These are phyloP conservation scores for Fragaria ananassa DNA, from an alignment of 306 rosid species.

Conservation along the genomic window DNA sequence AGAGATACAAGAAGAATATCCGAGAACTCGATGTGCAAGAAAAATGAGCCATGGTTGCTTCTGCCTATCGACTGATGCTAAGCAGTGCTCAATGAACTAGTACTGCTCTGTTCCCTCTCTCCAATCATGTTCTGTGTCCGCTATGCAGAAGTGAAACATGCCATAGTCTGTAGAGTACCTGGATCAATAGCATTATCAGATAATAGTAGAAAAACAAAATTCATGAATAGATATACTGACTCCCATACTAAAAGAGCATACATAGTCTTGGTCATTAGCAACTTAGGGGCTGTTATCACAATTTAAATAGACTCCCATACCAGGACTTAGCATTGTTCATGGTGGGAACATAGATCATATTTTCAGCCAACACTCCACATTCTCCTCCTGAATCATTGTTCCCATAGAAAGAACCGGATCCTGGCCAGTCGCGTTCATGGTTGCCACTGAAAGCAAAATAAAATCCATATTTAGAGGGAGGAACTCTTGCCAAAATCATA, in stretches of 20 bases:
- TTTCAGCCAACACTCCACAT: conserved; percentile 84
- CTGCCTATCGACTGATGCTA: conserved; percentile 74
- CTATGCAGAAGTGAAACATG: conserved; percentile 88
- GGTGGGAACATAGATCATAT: conserved; percentile 86
- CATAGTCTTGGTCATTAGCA: background rate
- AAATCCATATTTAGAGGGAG: conserved; percentile 24
- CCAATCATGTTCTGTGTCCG: conserved; percentile 90
- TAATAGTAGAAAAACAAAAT: background rate
- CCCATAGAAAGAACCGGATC: conserved; percentile 69
- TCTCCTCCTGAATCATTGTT: conserved; percentile 86
- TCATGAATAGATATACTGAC: background rate
- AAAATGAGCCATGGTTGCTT: conserved; percentile 92
- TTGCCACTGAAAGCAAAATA: conserved; percentile 63
- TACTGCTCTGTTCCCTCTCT: conserved; percentile 82
- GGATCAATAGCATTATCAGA: background rate
- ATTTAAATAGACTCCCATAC: conserved; percentile 28
- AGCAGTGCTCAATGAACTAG: conserved; percentile 71
- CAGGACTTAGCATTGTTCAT: conserved; percentile 82
- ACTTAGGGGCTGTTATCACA: background rate
- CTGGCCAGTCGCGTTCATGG: conserved; percentile 96
- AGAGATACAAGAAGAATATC: conserved; percentile 62
- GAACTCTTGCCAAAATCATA: background rate
- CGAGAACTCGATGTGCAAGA: conserved; percentile 87
- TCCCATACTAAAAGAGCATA: background rate
- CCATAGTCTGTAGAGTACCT: conserved; percentile 90